phyloP scores from a whole-genome alignment of 1,284 basidiomycete species.

The Inonotus hispidus region DNA sequence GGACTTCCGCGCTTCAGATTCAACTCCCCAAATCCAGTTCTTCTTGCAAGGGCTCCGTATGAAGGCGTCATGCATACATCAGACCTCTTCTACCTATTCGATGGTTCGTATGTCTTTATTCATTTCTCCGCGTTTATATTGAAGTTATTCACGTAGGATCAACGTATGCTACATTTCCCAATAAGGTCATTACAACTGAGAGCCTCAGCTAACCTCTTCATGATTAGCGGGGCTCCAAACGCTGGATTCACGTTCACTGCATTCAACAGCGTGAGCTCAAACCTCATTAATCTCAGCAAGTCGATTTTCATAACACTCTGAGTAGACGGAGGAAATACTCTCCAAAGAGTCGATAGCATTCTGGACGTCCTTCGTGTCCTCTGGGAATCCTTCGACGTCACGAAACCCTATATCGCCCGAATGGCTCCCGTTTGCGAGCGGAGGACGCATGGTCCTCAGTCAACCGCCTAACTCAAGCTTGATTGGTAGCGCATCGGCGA shows the following conservation, averaged over 20 bases:
- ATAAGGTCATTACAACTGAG: background rate
- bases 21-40: slow-evolving; percentile 35
- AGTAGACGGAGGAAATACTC: slow-evolving; percentile 36
- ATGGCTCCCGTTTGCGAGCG: slow-evolving; percentile 27
- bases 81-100: slow-evolving; percentile 40
- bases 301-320: background rate
- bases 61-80: slow-evolving; percentile 41
- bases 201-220: background rate
- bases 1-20: background rate
- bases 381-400: slow-evolving; percentile 31
- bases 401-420: slow-evolving; percentile 29
- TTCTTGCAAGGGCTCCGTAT: slow-evolving; percentile 33
- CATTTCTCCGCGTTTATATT: background rate
- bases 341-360: slow-evolving; percentile 38
- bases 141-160: slow-evolving; percentile 25
- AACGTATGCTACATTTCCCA: slow-evolving; percentile 26
- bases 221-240: slow-evolving; percentile 7
- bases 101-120: slow-evolving; percentile 27
- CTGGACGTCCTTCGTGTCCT: slow-evolving; percentile 41
- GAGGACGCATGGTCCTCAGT: slow-evolving; percentile 24
- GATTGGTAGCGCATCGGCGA: slow-evolving; percentile 23
- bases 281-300: background rate
- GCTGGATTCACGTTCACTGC: slow-evolving; percentile 35
- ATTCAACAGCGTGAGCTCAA: slow-evolving; percentile 33
- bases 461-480: slow-evolving; percentile 16